These are phyloP conservation scores for Dendrostoma leiphaemia DNA, from an alignment of 2,329 filamentous ascomycete species.

Conservation along the genomic window DNA sequence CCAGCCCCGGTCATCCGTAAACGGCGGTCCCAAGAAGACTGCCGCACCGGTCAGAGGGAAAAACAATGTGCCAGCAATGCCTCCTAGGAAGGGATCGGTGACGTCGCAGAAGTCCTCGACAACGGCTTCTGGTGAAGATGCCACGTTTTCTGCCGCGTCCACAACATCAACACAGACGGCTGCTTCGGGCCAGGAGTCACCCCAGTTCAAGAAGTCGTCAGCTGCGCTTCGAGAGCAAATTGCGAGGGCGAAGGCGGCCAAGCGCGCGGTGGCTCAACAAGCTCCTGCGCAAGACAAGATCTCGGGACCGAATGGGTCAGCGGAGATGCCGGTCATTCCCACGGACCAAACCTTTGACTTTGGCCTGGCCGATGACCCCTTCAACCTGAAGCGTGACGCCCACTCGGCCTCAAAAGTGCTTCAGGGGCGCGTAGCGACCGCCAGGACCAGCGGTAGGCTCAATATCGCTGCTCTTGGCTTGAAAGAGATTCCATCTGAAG, in stretches of 20 bases:
- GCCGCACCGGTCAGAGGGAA: conserved; percentile 41
- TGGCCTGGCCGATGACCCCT: conserved; percentile 62
- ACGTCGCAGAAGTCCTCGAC: conserved; percentile 36
- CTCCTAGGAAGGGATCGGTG: conserved; percentile 38
- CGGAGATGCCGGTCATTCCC: conserved; percentile 41
- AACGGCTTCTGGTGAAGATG: conserved; percentile 34
- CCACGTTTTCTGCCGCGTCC: conserved; percentile 34
- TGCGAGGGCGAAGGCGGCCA: conserved; percentile 85
- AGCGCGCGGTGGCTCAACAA: conserved; percentile 45
- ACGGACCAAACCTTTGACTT: conserved; percentile 56
- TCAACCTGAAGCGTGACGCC: conserved; percentile 62
- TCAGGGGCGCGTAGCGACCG: conserved; percentile 68
- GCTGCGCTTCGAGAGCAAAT: conserved; percentile 84
- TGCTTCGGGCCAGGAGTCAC: conserved; percentile 26
- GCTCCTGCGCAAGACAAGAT: conserved; percentile 18
- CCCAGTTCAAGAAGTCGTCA: conserved; percentile 64
- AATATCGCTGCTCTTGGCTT: conserved; percentile 86
- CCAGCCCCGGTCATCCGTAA: conserved; percentile 51
- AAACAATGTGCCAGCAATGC: conserved; percentile 23
- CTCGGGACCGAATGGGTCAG: conserved; percentile 9
- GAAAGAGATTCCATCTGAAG: conserved; percentile 75
- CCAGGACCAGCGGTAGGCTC: conserved; percentile 74
- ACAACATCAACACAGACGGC: conserved; percentile 36
- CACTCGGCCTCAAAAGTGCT: conserved; percentile 65
- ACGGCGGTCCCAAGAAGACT: conserved; percentile 55